phyloP scores from a whole-genome alignment of 2,329 filamentous ascomycete genomes.

The Didymella pomorum region DNA sequence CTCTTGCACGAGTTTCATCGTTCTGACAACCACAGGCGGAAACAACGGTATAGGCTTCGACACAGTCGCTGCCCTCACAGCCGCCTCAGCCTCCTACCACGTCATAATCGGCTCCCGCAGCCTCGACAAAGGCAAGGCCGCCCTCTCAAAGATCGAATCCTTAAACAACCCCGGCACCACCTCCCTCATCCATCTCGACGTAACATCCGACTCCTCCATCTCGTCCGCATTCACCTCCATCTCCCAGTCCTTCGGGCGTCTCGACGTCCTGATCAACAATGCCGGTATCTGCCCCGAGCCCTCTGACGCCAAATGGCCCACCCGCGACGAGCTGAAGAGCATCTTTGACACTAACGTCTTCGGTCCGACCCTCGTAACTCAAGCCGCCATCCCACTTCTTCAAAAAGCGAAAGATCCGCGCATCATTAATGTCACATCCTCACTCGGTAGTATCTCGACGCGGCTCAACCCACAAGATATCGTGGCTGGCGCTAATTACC shows the following conservation, averaged over 20 bases:
- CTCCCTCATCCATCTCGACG: constrained; percentile 46
- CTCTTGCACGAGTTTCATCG: not conserved
- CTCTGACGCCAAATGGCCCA: not conserved
- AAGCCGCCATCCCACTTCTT: constrained; percentile 16
- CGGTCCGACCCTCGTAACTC: not conserved
- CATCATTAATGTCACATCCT: not conserved
- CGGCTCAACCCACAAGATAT: constrained; percentile 14
- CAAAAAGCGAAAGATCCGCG: not conserved
- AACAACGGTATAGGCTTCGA: constrained; percentile 61
- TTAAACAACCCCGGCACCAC: constrained; percentile 40
- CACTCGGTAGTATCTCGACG: not conserved
- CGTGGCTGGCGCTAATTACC: not conserved
- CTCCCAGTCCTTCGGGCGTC: constrained; percentile 40
- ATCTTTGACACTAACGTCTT: constrained; percentile 9
- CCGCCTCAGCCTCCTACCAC: constrained; percentile 38
- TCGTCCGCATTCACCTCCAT: constrained; percentile 42
- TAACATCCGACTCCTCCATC: constrained; percentile 46
- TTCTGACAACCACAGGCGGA: not conserved
- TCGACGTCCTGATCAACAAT: constrained; percentile 89
- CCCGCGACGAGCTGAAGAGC: not conserved
- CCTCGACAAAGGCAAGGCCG: constrained; percentile 40
- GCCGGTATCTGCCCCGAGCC: constrained; percentile 64
- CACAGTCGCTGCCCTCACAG: constrained; percentile 44
- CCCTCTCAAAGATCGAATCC: constrained; percentile 37
- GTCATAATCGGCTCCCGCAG: constrained; percentile 41